A percentile compares a stretch with the other conserved stretches of the same genome.
phyloP scores from a whole-genome alignment of 257 asterid species.

The Striga asiatica region DNA sequence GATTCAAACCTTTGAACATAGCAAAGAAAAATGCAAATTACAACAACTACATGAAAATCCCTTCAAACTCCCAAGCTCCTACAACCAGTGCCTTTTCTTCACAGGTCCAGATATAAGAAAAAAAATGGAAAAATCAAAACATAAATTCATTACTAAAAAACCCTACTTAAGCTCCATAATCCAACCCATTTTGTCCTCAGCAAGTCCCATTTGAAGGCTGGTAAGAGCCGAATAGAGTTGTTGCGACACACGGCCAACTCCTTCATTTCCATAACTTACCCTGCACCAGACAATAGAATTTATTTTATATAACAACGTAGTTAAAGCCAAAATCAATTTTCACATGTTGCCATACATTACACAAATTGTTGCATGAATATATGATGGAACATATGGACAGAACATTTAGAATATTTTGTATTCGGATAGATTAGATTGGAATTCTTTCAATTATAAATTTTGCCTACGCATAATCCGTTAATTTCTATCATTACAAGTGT shows the following conservation, averaged over 20 bases:
- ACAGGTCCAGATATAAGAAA: background rate
- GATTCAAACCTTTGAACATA: background rate
- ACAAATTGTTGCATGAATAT: too few species aligned
- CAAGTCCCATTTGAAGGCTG: conserved; percentile 80
- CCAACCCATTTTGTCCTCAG: conserved; percentile 80
- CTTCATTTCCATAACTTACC: conserved; percentile 54
- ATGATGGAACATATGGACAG: too few species aligned
- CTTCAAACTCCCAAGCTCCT: background rate
- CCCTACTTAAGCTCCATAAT: conserved; percentile 48
- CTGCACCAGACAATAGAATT: conserved; percentile 22
- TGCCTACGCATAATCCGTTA: too few species aligned
- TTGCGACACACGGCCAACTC: conserved; percentile 71
- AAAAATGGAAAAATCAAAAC: background rate
- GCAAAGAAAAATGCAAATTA: conserved; percentile 1
- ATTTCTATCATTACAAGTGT: too few species aligned
- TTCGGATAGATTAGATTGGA: too few species aligned
- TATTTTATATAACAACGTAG: background rate
- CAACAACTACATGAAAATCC: background rate
- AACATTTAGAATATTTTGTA: too few species aligned
- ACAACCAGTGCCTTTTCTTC: background rate
- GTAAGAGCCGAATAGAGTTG: conserved; percentile 77
- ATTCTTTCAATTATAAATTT: too few species aligned
- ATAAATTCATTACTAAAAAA: background rate
- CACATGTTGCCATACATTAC: too few species aligned
- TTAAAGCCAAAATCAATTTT: background rate